Evolutionary conservation across 805 yeast species (phyloP).

Genomic region (Novakomyces olei): DNA sequence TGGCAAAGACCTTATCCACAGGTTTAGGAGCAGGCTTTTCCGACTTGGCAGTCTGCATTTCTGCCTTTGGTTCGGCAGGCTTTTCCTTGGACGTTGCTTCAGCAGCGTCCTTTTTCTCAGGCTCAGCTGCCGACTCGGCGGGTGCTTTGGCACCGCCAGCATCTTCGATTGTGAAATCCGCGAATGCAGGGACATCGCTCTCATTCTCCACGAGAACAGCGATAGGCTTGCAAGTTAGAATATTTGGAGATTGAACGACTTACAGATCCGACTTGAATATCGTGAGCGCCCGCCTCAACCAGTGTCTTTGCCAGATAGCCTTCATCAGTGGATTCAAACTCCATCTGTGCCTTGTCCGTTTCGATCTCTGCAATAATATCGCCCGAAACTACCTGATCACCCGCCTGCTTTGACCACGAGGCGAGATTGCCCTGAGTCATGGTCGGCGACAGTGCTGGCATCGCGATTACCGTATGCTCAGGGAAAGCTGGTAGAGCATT

Average conservation of each 20-base stretch:
- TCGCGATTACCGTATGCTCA: slow-evolving; percentile 65
- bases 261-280: slow-evolving; percentile 62
- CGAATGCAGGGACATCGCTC: slow-evolving; percentile 70
- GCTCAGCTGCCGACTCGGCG: slow-evolving; percentile 13
- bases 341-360: slow-evolving; percentile 96
- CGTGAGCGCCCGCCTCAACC: slow-evolving; percentile 66
- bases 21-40: slow-evolving; percentile 10
- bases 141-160: slow-evolving; percentile 28
- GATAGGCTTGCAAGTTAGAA: slow-evolving; percentile 32
- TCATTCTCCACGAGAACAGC: slow-evolving; percentile 87
- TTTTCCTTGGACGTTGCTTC: slow-evolving; percentile 9
- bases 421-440: slow-evolving; percentile 92
- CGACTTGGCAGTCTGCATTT: slow-evolving; percentile 20
- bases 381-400: slow-evolving; percentile 77
- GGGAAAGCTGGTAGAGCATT: slow-evolving; percentile 46
- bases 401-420: slow-evolving; percentile 71
- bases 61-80: slow-evolving; percentile 16
- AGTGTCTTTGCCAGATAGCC: slow-evolving; percentile 76
- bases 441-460: slow-evolving; percentile 99
- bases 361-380: slow-evolving; percentile 91
- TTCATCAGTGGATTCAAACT: slow-evolving; percentile 89
- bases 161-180: slow-evolving; percentile 60
- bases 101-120: slow-evolving; percentile 14
- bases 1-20: slow-evolving; percentile 66
- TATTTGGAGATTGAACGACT: neutral